Evolutionary conservation across 257 asterid species (phyloP).

Genomic region (Plantago ovata): DNA sequence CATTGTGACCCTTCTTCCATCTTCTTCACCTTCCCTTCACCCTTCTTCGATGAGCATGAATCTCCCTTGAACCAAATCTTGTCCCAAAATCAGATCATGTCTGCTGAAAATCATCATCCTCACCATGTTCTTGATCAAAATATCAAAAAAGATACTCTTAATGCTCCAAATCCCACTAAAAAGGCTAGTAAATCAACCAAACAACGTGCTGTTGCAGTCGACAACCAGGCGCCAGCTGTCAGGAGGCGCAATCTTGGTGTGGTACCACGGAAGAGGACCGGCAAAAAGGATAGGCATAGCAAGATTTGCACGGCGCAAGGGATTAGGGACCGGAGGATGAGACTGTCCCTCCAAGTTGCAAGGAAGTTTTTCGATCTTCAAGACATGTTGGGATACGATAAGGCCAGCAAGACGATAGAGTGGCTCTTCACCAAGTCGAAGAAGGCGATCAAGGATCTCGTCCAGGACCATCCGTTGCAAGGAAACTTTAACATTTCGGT

Average conservation of each 20-base stretch:
- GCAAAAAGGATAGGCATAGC: slow-evolving; percentile 78
- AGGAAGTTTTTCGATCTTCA: slow-evolving; percentile 74
- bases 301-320: slow-evolving; percentile 80
- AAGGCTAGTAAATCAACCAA: slow-evolving; percentile 6
- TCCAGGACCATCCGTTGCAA: slow-evolving; percentile 15
- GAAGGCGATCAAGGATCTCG: slow-evolving; percentile 53
- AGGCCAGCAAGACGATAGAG: slow-evolving; percentile 74
- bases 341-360: slow-evolving; percentile 64
- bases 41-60: slow-evolving; percentile 41
- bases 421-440: slow-evolving; percentile 64
- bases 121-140: not conserved
- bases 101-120: not conserved
- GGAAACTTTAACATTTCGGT: slow-evolving; percentile 7
- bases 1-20: slow-evolving; percentile 19
- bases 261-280: slow-evolving; percentile 37
- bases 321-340: slow-evolving; percentile 62
- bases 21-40: slow-evolving; percentile 41
- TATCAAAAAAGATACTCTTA: not conserved
- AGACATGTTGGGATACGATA: slow-evolving; percentile 67
- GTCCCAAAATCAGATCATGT: slow-evolving; percentile 26
- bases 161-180: not conserved
- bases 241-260: slow-evolving; percentile 25
- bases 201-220: not conserved
- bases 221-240: not conserved
- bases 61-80: slow-evolving; percentile 38